Conservation (phyloP, 78 protist genomes). For the Capsaspora owczarzaki region DNA sequence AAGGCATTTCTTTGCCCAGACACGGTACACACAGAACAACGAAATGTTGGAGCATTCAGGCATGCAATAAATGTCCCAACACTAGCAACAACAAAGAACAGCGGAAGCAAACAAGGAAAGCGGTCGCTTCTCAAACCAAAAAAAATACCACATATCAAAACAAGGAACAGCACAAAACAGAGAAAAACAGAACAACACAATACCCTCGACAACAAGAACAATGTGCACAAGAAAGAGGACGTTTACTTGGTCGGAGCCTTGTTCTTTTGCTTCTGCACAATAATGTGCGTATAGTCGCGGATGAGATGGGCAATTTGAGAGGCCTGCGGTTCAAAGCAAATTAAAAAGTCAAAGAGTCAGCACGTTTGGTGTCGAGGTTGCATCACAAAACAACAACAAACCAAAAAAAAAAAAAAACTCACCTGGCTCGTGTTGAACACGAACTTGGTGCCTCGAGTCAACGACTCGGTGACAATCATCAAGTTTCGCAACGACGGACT, state of each 20-base stretch:
- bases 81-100: background rate
- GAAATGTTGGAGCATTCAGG: background rate
- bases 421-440: slow-evolving; percentile 20
- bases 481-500: slow-evolving; percentile 6
- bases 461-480: slow-evolving; percentile 6
- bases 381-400: background rate
- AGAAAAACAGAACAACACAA: too few species aligned
- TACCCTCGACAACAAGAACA: too few species aligned
- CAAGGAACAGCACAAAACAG: too few species aligned
- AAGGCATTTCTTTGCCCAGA: too few species aligned
- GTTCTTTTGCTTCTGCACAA: background rate
- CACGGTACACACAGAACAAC: background rate
- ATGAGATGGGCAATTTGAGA: slow-evolving; percentile 15
- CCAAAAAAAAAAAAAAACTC: background rate
- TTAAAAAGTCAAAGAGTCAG: background rate
- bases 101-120: too few species aligned
- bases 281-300: background rate
- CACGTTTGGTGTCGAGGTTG: background rate
- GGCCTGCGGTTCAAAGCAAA: background rate
- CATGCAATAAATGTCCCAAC: background rate
- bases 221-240: too few species aligned
- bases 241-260: too few species aligned
- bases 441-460: slow-evolving; percentile 11
- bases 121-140: too few species aligned
- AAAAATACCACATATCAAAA: too few species aligned